Percentiles rank a stretch among this genome's conserved stretches.
Evolutionary conservation across 805 yeast genomes (phyloP).

Genomic region (Candida bentonensis): DNA sequence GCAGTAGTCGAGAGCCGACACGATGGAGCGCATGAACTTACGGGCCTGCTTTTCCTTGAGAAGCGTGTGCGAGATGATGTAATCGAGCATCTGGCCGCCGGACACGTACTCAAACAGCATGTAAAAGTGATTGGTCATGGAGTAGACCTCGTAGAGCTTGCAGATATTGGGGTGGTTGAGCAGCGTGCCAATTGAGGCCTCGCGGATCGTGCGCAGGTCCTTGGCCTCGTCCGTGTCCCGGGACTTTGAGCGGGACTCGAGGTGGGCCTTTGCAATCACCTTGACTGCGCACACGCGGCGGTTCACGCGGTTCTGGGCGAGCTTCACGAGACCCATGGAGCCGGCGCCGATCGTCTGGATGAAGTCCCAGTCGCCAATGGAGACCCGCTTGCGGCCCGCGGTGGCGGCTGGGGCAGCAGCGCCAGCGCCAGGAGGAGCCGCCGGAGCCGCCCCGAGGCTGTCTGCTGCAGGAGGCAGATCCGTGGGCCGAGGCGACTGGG

Average conservation of each 20-base stretch:
- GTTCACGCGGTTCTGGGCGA: constrained; percentile 75
- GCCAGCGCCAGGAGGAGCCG: not conserved
- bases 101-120: constrained; percentile 94
- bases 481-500: too few relatives aligned
- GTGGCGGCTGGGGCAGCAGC: not conserved
- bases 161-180: constrained; percentile 88
- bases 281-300: constrained; percentile 69
- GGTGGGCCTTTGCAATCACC: constrained; percentile 81
- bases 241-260: constrained; percentile 34
- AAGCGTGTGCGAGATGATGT: constrained; percentile 91
- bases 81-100: constrained; percentile 96
- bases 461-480: too few relatives aligned
- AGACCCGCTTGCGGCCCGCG: constrained; percentile 38
- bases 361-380: constrained; percentile 96
- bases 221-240: constrained; percentile 54
- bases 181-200: constrained; percentile 84
- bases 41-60: constrained; percentile 89
- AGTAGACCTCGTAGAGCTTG: constrained; percentile 80
- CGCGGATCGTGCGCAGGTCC: constrained; percentile 85
- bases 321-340: constrained; percentile 96
- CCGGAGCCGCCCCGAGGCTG: too few relatives aligned
- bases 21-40: constrained; percentile 88
- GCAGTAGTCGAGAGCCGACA: constrained; percentile 83
- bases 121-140: constrained; percentile 94
- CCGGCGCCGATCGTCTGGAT: constrained; percentile 95